Evolutionary conservation across 2,329 filamentous ascomycete genomes (phyloP), one percentile per base, ranked within the genome.

Genomic region (Nakataea oryzae): DNA sequence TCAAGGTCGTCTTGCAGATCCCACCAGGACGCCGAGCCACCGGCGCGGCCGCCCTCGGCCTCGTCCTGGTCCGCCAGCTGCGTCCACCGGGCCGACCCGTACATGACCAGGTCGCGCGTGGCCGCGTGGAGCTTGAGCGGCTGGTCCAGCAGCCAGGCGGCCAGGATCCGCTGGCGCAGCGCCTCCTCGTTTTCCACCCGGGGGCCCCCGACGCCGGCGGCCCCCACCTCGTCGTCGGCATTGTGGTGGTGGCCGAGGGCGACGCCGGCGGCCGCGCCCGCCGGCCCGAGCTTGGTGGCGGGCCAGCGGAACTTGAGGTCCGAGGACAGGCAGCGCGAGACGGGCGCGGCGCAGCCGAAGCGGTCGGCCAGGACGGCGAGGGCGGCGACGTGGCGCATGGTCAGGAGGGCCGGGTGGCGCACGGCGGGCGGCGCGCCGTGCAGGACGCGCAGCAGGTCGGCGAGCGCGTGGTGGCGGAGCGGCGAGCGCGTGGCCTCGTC

Each of bases 321-420:
- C 78, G 83, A 58, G 79, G 69, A 13, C 24, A 88, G 72, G 65
- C 84, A 83, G 58, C 75, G 76, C 11, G 81, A 77, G 1, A 91
- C 78, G 13, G 77, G 71, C 3, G 77, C 71, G 2, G 85, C 74
- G 64, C 86, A 88, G 73, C 88, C 86, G 72, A 91, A 92, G 57
- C 87, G 83, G 71, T 92, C 89, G 12, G 88, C 87, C 62, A 90
- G 81, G 60, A 91, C 81, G 54, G 87, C 85, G 54, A 92, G 75
- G 1, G 87, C 88, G 17, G 86, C 83, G 13, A 89, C 77, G 66
- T 88, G 88, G 8, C 82, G 74, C 65, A 90, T 79, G 21, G 81
- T 81, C 26, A 81, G 76, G 62, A 55, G 62, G 2, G 41, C 28
- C 24, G 54, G 30, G 28, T 54, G 60, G n/a, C 54, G 27, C 17